Conservation (phyloP, 139 green algal genomes). For the Tetradesmus lagerheimii region DNA sequence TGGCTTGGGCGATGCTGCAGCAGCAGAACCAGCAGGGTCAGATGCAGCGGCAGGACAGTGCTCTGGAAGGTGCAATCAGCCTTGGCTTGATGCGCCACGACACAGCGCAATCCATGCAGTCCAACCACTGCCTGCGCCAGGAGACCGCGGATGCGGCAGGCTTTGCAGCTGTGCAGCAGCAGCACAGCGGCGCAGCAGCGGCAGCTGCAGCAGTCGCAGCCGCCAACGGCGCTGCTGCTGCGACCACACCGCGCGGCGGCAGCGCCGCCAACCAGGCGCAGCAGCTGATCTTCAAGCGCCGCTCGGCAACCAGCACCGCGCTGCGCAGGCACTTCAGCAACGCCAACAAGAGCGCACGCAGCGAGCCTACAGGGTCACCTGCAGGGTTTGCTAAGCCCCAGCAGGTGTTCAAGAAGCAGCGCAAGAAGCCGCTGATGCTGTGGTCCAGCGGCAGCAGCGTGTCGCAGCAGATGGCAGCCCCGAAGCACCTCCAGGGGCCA, state of each 20-base stretch:
- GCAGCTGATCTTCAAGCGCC: slow-evolving; percentile 28
- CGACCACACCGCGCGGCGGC: not conserved
- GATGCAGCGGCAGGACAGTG: not conserved
- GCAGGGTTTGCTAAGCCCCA: not conserved
- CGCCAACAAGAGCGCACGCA: not conserved
- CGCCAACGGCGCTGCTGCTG: not conserved
- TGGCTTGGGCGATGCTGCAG: slow-evolving; percentile 12
- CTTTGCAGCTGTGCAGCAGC: not conserved
- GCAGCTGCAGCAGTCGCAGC: not conserved
- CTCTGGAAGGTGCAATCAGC: not conserved
- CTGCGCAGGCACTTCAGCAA: slow-evolving; percentile 39
- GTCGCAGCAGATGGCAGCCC: not conserved
- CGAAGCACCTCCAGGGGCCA: not conserved
- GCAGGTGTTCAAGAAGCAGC: slow-evolving; percentile 43
- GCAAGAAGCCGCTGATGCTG: slow-evolving; percentile 31
- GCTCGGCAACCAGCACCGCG: slow-evolving; percentile 4
- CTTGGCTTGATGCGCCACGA: not conserved
- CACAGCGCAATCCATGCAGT: not conserved
- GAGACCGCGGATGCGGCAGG: not conserved
- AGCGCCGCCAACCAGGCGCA: not conserved
- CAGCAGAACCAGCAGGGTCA: not conserved
- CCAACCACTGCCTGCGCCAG: not conserved
- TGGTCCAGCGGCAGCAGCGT: slow-evolving; percentile 20
- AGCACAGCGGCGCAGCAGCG: not conserved
- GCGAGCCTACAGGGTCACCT: too few species aligned